A percentile compares a stretch with the other conserved stretches of the same genome.
Conservation (phyloP, 2,329 filamentous ascomycete species). For the Alternaria atra region DNA sequence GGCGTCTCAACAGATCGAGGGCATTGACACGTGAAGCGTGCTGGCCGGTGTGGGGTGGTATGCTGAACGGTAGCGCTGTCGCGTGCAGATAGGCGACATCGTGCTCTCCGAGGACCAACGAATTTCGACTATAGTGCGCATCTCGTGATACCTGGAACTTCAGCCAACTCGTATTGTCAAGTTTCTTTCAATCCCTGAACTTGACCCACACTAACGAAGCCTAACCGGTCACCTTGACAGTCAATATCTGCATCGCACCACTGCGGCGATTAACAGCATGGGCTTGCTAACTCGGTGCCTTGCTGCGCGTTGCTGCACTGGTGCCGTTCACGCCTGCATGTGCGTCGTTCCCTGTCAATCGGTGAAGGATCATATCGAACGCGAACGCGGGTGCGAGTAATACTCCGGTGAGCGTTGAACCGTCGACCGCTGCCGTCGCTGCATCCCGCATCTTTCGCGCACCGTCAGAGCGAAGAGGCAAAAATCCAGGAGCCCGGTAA, state of each 20-base stretch:
- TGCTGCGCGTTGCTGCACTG: slow-evolving; percentile 18
- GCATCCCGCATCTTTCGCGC: slow-evolving; percentile 5
- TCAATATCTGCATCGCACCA: slow-evolving; percentile 8
- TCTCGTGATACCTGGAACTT: background rate
- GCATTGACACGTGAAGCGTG: background rate
- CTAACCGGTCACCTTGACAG: background rate
- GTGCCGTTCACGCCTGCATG: slow-evolving; percentile 14
- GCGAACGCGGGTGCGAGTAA: slow-evolving; percentile 18
- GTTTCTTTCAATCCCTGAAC: background rate
- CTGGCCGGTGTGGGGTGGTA: background rate
- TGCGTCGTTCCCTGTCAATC: slow-evolving; percentile 7
- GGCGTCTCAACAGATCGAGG: slow-evolving; percentile 6
- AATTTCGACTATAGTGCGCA: background rate
- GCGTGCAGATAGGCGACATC: background rate
- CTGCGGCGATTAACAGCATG: slow-evolving; percentile 3
- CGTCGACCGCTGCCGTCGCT: slow-evolving; percentile 14
- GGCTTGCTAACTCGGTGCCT: slow-evolving; percentile 11
- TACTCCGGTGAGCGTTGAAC: slow-evolving; percentile 20
- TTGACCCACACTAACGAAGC: background rate
- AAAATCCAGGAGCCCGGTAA: slow-evolving; percentile 19
- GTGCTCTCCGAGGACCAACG: background rate
- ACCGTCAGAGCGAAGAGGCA: slow-evolving; percentile 12
- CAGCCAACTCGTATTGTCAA: background rate
- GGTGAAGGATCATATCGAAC: slow-evolving; percentile 8
- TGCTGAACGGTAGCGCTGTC: background rate